A percentile compares a stretch with the other conserved stretches of the same genome.
Conservation (phyloP, 345 rosid species). For the Camelina laxa region DNA sequence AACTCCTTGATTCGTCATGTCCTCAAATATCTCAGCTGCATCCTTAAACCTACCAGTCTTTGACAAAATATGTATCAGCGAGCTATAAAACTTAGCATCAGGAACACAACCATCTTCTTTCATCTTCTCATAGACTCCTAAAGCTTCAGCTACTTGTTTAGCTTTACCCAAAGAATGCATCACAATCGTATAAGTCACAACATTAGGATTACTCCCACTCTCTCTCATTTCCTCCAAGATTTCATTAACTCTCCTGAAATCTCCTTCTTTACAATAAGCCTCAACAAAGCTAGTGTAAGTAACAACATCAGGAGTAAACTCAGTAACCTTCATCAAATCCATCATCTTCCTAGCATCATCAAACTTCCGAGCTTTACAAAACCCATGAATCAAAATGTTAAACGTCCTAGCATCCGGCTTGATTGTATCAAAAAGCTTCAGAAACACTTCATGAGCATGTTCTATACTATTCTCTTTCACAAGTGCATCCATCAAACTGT, state of each 20-base stretch:
- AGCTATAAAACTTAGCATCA: constrained; percentile 68
- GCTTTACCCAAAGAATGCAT: constrained; percentile 81
- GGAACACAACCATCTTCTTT: constrained; percentile 66
- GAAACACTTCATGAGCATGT: constrained; percentile 55
- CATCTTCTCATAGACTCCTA: constrained; percentile 75
- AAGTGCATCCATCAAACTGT: constrained; percentile 75
- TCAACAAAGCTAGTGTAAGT: constrained; percentile 76
- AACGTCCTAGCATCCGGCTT: constrained; percentile 48
- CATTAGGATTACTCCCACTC: constrained; percentile 64
- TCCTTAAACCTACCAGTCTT: constrained; percentile 74
- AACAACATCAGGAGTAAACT: constrained; percentile 59
- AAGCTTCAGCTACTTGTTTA: constrained; percentile 63
- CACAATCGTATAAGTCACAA: constrained; percentile 62
- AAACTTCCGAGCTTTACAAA: constrained; percentile 69
- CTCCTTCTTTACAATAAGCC: constrained; percentile 64
- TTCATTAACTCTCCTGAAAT: constrained; percentile 67
- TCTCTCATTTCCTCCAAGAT: constrained; percentile 69
- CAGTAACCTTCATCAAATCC: constrained; percentile 61
- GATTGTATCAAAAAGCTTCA: constrained; percentile 44
- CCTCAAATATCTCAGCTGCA: constrained; percentile 70
- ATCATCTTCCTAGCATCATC: constrained; percentile 63
- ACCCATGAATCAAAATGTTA: constrained; percentile 78
- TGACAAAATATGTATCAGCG: constrained; percentile 64
- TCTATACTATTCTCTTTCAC: constrained; percentile 72
- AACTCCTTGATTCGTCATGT: constrained; percentile 76